Evolutionary conservation across 164 flowering plant species (phyloP).

Genomic region (Magnolia changhungtana): DNA sequence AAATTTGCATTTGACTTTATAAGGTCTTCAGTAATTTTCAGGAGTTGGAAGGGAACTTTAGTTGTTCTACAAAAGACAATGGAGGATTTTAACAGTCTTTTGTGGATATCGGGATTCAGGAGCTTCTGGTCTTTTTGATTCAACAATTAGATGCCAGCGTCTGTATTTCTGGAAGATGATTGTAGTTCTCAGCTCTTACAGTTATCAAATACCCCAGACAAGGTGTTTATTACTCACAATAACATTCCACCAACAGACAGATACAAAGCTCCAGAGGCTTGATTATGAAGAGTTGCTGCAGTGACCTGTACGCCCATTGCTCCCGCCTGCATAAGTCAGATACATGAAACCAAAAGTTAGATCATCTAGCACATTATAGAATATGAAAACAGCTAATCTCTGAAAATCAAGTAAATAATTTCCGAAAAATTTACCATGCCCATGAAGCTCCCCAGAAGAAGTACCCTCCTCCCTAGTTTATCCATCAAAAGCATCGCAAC

Average conservation of each 20-base stretch:
- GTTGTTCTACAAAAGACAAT: no score
- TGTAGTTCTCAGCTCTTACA: not conserved
- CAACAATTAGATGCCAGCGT: not conserved
- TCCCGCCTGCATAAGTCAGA: conserved; percentile 48
- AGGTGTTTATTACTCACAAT: conserved; percentile 52
- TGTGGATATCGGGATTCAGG: not conserved
- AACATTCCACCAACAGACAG: conserved; percentile 90
- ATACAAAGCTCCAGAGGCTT: conserved; percentile 39
- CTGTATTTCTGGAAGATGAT: not conserved
- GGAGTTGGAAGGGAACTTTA: no score
- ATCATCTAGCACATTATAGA: not conserved
- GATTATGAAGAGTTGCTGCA: conserved; percentile 49
- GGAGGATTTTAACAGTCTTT: not conserved
- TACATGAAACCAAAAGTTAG: conserved; percentile 9
- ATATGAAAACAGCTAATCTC: not conserved
- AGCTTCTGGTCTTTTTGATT: not conserved
- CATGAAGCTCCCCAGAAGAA: conserved; percentile 82
- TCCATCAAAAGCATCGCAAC: conserved; percentile 88
- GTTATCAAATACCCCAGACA: conserved; percentile 1
- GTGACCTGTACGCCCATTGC: conserved; percentile 75
- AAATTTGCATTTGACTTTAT: no score
- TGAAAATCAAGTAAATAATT: not conserved
- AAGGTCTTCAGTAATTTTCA: no score
- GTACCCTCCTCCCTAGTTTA: conserved; percentile 78
- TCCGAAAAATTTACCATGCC: conserved; percentile 60